Base-by-base conservation (phyloP, 2,329 filamentous ascomycete genomes). In the Laburnicola sp. region DNA sequence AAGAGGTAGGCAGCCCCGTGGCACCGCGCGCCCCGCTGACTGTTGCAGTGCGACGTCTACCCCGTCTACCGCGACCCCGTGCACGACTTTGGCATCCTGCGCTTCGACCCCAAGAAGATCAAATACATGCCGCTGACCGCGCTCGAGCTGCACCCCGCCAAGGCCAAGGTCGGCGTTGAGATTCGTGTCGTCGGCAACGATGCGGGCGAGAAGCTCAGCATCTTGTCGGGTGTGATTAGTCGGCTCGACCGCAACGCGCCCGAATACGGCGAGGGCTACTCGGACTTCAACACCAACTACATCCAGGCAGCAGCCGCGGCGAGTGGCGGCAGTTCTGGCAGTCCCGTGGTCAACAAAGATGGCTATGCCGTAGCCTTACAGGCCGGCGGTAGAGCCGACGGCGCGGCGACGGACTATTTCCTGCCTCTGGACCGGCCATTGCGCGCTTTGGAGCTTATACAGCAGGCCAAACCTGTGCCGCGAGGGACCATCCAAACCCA, bases 151-250 rank as follows among this genome's bases (percentile, higher is more conserved):
- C 84, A 90, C 54, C 94, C 94, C 1, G 91, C 97, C 62, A 84
- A 91, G 49, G 94, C 94, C 50, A 82, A 78, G 76, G 93, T 99
- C 46, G 94, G 94, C 48, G 86, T 89, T 10, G 94, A 99, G 75
- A 97, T 99, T 61, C 83, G 95, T 60, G 94, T 99, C 1, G 94
- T 99, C 4, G 94, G 94, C 76, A 99, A 99, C 74, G 94, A 99
- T 79, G 94, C 94, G 27, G 94, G 94, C 59, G 94, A 99, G 74
- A 99, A 99, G 76, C 85, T 99, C 62, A 97, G 91, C 79, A 99
- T 99, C 64, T 78, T 99, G 51, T 97, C 94, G 4, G 94, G 94
- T 64, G 93, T 99, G 49, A 99, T 99, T 72, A 96, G 91, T 75
- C 86, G 94, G 64, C 80, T 99, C 53, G 94, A 99, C 68, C 85